Evolutionary conservation across 139 green algal species (phyloP), one percentile per base, ranked within the genome.

Genomic region (Chlorella sorokiniana): DNA sequence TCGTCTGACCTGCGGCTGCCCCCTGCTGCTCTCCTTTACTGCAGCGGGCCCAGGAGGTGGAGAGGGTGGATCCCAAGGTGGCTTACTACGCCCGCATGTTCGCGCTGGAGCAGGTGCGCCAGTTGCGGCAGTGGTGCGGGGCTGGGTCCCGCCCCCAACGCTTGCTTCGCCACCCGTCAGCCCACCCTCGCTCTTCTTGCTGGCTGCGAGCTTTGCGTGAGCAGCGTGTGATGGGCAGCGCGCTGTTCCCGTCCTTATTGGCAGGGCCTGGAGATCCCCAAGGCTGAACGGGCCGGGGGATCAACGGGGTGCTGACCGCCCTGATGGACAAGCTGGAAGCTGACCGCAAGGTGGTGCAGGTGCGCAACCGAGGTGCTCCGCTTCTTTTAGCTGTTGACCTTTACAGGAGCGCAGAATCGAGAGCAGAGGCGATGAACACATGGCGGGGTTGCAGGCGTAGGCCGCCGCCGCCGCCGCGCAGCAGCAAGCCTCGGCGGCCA

Each of bases 11-110:
- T 42, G 31, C 37, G 59, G 4, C 51, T 81, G 16, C 65, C 48
- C 63, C 29, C 38, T n/a, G 56, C 37, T 4, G 9, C 33, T 62
- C 29, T 61, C 14, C 48, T 52, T 63, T 41, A n/a, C 25, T 65
- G 52, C 81, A 87, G 76, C 42, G 79, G 4, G 83, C 83, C 2
- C 38, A 83, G 33, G 84, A 88, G 59, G 68, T 88, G 4, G 71
- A 93, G 68, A 79, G 79, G 5, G 89, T 87, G 8, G 89, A 95
- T 63, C 89, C 87, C 2, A 94, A 94, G 67, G 82, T 96, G 4
- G 91, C 93, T 0, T 96, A 95, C 76, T 96, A 96, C 83, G 94
- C 91, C 83, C 77, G 92, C 9, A 69, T 96, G 61, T 95, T 93
- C 52, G 92, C 89, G 0, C 84, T 96, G 27, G 88, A 94, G 22